phyloP scores from a whole-genome alignment of 2,329 filamentous ascomycete species.

The Cadophora sp. region DNA sequence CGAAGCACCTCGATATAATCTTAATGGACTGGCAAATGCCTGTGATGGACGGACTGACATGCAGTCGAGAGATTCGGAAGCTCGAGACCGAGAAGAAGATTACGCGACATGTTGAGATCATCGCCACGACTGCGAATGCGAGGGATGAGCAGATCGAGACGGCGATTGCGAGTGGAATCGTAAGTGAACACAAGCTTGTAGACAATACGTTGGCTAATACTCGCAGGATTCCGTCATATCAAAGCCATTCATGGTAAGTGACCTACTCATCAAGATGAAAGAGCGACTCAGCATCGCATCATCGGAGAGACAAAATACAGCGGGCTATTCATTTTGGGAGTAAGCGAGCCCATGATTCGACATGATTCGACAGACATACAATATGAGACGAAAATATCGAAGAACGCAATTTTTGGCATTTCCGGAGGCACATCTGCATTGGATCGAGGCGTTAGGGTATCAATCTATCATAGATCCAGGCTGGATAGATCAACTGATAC shows the following conservation, averaged over 20 bases:
- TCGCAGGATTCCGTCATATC: constrained; percentile 35
- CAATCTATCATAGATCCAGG: neutral
- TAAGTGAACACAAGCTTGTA: constrained; percentile 5
- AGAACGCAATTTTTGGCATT: constrained; percentile 3
- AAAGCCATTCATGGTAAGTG: constrained; percentile 36
- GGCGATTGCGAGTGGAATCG: constrained; percentile 38
- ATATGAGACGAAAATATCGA: neutral
- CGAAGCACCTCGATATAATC: constrained; percentile 61
- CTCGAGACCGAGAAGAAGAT: constrained; percentile 60
- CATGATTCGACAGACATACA: neutral
- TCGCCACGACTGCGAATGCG: constrained; percentile 45
- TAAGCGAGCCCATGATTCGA: neutral
- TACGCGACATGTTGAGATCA: constrained; percentile 49
- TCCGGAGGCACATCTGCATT: constrained; percentile 2
- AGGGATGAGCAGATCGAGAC: constrained; percentile 38
- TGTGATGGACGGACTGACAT: constrained; percentile 72
- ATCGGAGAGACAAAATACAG: neutral
- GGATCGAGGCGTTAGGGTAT: constrained; percentile 5
- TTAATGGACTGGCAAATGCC: constrained; percentile 84
- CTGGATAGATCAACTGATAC: neutral
- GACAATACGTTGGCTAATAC: neutral
- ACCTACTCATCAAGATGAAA: constrained; percentile 34
- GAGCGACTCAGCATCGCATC: constrained; percentile 28
- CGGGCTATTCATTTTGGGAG: constrained; percentile 19
- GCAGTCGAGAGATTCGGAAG: constrained; percentile 68